Percentiles rank a stretch among this genome's conserved stretches.
These are phyloP conservation scores for Cladosporium sphaerospermum DNA, from an alignment of 2,329 filamentous ascomycete species.

Conservation along the genomic window DNA sequence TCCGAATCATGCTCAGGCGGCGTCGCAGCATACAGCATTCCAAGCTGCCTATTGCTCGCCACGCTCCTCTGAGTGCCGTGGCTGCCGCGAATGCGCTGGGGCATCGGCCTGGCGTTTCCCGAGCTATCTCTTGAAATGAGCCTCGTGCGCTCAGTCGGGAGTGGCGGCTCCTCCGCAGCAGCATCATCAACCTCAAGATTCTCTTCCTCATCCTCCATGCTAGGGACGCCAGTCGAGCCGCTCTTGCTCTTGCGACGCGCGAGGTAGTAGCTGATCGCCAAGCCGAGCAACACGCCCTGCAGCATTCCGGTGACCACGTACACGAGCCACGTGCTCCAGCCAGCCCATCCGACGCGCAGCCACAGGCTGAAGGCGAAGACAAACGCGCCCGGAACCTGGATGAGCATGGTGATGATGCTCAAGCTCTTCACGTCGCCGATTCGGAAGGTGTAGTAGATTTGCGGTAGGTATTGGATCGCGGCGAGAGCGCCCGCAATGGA, in stretches of 20 bases:
- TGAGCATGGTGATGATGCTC: conserved; percentile 96
- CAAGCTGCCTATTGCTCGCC: conserved; percentile 17
- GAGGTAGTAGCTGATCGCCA: conserved; percentile 75
- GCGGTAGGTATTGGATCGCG: conserved; percentile 85
- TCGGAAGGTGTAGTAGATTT: conserved; percentile 85
- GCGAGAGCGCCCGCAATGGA: conserved; percentile 72
- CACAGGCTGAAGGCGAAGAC: conserved; percentile 77
- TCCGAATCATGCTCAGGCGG: conserved; percentile 22
- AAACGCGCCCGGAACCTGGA: conserved; percentile 89
- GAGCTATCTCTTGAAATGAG: neutral
- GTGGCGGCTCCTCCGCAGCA: conserved; percentile 1
- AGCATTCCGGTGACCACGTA: conserved; percentile 79
- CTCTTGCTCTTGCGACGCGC: conserved; percentile 11
- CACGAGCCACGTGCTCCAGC: conserved; percentile 95
- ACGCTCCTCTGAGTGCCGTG: conserved; percentile 12
- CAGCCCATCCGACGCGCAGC: conserved; percentile 65
- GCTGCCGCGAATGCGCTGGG: neutral
- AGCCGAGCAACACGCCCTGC: conserved; percentile 71
- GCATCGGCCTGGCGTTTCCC: neutral
- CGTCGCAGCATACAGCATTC: conserved; percentile 20
- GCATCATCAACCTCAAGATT: conserved; percentile 15
- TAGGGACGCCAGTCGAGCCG: neutral
- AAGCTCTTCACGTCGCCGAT: conserved; percentile 84
- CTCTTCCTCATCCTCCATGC: conserved; percentile 5
- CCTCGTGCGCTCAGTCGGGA: conserved; percentile 7